phyloP scores from a whole-genome alignment of 1,284 basidiomycete genomes.

The Pisolithus thermaeus region DNA sequence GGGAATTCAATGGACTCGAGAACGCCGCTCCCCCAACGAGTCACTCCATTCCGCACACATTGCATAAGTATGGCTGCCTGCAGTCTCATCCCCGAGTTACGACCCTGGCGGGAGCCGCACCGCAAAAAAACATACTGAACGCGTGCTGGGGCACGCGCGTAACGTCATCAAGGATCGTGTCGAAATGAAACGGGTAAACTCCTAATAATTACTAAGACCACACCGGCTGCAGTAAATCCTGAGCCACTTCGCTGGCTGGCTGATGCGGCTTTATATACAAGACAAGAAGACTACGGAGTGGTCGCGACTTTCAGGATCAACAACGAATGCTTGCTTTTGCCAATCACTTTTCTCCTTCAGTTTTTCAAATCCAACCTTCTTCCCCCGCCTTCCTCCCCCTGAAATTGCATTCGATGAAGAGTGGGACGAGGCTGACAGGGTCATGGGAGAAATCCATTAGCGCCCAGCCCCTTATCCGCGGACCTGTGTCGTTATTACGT shows the following conservation, averaged over 20 bases:
- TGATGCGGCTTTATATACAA: too few relatives aligned
- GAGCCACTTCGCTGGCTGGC: too few relatives aligned
- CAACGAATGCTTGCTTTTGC: conserved; percentile 6
- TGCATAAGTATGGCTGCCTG: too few relatives aligned
- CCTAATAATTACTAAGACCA: too few relatives aligned
- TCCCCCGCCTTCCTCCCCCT: conserved; percentile 42
- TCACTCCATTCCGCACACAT: too few relatives aligned
- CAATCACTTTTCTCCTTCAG: neutral
- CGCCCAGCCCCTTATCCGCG: conserved; percentile 51
- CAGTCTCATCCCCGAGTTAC: neutral
- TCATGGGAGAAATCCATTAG: conserved; percentile 66
- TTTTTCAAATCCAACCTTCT: conserved; percentile 37
- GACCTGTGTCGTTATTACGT: conserved; percentile 5
- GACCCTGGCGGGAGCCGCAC: neutral
- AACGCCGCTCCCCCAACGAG: neutral
- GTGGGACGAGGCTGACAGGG: conserved; percentile 46
- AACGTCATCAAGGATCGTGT: neutral
- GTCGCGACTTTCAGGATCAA: too few relatives aligned
- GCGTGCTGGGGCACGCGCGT: neutral
- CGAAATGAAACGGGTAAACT: neutral
- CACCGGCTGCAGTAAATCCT: neutral
- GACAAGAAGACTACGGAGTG: conserved; percentile 28
- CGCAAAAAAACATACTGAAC: neutral
- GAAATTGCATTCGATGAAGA: conserved; percentile 76
- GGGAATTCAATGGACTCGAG: neutral